Percentiles rank a stretch among this genome's conserved stretches.
Evolutionary conservation across 1,139 yeast species (phyloP).

Genomic region (Blastobotrys illinoisensis): DNA sequence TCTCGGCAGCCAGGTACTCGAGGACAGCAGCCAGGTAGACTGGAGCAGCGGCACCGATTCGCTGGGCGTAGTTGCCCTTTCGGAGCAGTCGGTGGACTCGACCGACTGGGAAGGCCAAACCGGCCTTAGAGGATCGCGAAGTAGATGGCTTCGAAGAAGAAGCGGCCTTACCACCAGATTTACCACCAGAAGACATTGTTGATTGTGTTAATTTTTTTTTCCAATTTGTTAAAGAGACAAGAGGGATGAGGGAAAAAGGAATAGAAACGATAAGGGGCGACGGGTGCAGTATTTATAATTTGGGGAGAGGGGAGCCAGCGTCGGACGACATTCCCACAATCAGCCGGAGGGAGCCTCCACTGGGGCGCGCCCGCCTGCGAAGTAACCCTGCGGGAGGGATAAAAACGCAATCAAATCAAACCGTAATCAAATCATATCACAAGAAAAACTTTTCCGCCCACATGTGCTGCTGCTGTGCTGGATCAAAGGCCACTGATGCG

Average conservation of each 20-base stretch:
- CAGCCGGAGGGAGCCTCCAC: neutral
- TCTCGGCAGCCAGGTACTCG: slow-evolving; percentile 95
- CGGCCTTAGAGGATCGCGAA: slow-evolving; percentile 97
- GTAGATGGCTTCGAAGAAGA: slow-evolving; percentile 87
- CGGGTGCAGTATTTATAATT: slow-evolving; percentile 2
- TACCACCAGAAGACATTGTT: slow-evolving; percentile 87
- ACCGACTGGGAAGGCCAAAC: slow-evolving; percentile 99
- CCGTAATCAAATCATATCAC: neutral
- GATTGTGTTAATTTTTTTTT: slow-evolving; percentile 21
- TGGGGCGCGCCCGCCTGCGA: too few relatives aligned
- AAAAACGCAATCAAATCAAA: neutral
- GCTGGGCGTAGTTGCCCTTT: slow-evolving; percentile 98
- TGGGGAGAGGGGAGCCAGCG: neutral
- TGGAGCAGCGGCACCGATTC: slow-evolving; percentile 98
- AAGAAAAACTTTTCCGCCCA: neutral
- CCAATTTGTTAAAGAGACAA: slow-evolving; percentile 19
- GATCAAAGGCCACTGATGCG: neutral
- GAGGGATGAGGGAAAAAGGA: slow-evolving; percentile 17
- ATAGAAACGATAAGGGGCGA: slow-evolving; percentile 13
- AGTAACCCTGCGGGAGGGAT: too few relatives aligned
- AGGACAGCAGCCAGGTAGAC: slow-evolving; percentile 93
- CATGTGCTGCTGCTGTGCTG: neutral
- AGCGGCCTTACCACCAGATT: slow-evolving; percentile 93
- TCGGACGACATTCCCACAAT: neutral
- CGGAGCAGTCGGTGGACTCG: slow-evolving; percentile 96